phyloP scores from a whole-genome alignment of 164 flowering plant species.

The Magnolia officinalis region DNA sequence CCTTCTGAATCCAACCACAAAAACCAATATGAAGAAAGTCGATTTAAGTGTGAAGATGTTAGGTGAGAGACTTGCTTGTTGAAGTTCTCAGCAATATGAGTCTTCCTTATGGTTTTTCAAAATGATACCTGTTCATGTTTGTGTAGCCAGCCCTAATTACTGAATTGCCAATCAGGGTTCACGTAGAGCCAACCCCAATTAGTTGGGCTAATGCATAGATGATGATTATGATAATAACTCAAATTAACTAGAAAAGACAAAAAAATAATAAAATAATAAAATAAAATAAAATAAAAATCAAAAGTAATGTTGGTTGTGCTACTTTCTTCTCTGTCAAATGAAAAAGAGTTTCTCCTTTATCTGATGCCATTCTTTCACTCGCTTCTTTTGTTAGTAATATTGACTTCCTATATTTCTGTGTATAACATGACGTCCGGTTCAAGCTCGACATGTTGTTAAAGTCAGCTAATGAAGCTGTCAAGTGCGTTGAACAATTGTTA shows the following conservation, averaged over 20 bases:
- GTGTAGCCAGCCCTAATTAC: neutral
- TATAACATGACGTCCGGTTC: constrained; percentile 48
- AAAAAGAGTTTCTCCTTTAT: too few species aligned
- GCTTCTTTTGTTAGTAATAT: neutral
- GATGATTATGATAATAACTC: neutral
- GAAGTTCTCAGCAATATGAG: neutral
- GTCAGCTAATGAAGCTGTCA: constrained; percentile 69
- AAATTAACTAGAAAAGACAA: too few species aligned
- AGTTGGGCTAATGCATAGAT: too few species aligned
- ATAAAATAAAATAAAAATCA: too few species aligned
- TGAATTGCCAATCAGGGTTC: too few species aligned
- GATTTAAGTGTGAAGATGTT: constrained; percentile 96
- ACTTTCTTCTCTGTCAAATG: too few species aligned
- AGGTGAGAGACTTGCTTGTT: constrained; percentile 42
- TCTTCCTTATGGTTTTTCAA: too few species aligned
- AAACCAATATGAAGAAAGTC: constrained; percentile 96
- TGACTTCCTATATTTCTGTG: neutral
- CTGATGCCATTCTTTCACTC: too few species aligned
- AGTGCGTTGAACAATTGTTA: constrained; percentile 77
- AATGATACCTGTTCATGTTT: too few species aligned
- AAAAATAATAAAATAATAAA: too few species aligned
- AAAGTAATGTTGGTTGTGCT: too few species aligned
- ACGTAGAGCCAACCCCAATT: too few species aligned
- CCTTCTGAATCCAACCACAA: constrained; percentile 97
- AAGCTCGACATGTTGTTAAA: constrained; percentile 95